Base-by-base conservation (phyloP, 495 filamentous ascomycete species). In the Aspergillus biplanus region DNA sequence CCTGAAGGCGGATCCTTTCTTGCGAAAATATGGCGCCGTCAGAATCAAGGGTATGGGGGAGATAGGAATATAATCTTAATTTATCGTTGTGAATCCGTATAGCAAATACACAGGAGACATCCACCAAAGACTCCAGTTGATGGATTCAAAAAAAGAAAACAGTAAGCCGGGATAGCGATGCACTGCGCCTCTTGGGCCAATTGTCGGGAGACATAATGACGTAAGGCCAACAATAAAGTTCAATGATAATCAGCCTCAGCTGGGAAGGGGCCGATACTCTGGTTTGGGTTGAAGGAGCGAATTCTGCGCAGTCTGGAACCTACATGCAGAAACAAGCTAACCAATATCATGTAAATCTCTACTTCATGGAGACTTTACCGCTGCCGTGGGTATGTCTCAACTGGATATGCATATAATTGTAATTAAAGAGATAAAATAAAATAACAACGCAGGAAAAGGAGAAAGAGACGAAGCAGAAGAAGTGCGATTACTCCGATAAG, bases 181-280 rank as follows among this genome's bases (percentile, higher is more conserved):
- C 39, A 44, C 4, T 13, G 39, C 39, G 39, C 39, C 39, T 44
- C 39, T 44, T 37, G 46, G 47, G 31, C 39, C 53, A 44, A 58
- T 64, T 52, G 61, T 53, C 31, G 57, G 33, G 52, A 52, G 44
- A 39, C 37, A 37, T 35, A 59, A 61, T 67, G 65, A 64, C 53
- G 65, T 62, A 60, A 35, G 52, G 37, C 33, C 50, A 44, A 49
- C 48, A 49, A 60, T 62, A 58, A 50, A 62, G 66, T 56, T 65
- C 37, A 55, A 58, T 18, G 12, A 49, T 52, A 59, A 48, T 65
- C 62, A 62, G 62, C 66, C 62, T 65, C 66, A 62, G 55, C 49
- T 61, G 52, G 21, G 31, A 33, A 31, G 34, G 31, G 7, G 46
- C 50, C 58, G 34, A 39, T 49, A 35, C 47, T 50, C 47, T 31